Percentiles rank a stretch among this genome's conserved stretches.
Conservation (phyloP, 1,284 basidiomycete genomes). For the Ceratobasidium sp. region DNA sequence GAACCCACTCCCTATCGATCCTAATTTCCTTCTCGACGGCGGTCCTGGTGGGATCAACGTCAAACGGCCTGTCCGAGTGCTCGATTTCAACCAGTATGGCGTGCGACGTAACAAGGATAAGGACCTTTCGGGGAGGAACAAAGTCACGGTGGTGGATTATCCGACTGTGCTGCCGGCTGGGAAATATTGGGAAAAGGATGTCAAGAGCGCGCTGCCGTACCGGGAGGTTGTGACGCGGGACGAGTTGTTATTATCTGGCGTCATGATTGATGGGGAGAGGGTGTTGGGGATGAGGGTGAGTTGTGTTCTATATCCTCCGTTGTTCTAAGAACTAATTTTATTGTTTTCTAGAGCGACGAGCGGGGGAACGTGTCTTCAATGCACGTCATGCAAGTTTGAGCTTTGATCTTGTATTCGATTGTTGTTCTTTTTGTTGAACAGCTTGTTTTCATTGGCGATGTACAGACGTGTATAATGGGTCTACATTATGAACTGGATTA, state of each 20-base stretch:
- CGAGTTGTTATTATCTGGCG: conserved; percentile 36
- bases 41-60: conserved; percentile 32
- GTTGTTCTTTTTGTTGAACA: neutral
- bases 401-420: neutral
- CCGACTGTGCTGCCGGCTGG: conserved; percentile 18
- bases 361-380: conserved; percentile 40
- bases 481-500: conserved; percentile 24
- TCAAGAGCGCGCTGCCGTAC: conserved; percentile 29
- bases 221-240: conserved; percentile 38
- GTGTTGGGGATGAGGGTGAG: conserved; percentile 40
- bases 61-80: conserved; percentile 37
- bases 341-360: conserved; percentile 33
- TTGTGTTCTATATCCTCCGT: neutral
- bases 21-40: conserved; percentile 17
- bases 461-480: conserved; percentile 30
- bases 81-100: conserved; percentile 38
- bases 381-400: conserved; percentile 42
- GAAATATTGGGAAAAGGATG: conserved; percentile 37
- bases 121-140: conserved; percentile 10
- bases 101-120: conserved; percentile 21
- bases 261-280: conserved; percentile 42
- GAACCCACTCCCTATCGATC: neutral
- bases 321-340: neutral
- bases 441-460: conserved; percentile 13
- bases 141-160: conserved; percentile 1